Evolutionary conservation across 169 alveolate species (phyloP).

Genomic region (Plasmodium gonderi): DNA sequence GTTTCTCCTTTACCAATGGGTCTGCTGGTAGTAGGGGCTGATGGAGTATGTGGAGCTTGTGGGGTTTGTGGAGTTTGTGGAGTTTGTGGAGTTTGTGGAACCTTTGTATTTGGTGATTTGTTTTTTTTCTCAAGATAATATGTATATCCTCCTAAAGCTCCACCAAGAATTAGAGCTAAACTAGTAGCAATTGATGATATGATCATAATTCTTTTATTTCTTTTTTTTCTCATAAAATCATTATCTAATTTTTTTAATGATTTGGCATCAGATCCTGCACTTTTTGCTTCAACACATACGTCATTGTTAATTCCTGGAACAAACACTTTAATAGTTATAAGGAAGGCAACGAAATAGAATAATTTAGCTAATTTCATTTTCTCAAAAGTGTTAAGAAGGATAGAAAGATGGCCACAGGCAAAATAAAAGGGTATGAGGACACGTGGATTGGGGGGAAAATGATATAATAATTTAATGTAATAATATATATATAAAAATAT

Average conservation of each 20-base stretch:
- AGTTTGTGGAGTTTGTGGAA: too few relatives aligned
- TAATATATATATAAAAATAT: too few relatives aligned
- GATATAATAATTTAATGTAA: too few relatives aligned
- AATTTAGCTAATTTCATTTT: slow-evolving; percentile 23
- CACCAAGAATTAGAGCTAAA: slow-evolving; percentile 21
- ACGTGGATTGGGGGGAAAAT: too few relatives aligned
- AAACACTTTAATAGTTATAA: slow-evolving; percentile 6
- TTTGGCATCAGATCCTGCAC: background rate
- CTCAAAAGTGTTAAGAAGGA: background rate
- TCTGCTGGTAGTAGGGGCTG: background rate
- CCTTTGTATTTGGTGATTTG: background rate
- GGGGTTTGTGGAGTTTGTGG: too few relatives aligned
- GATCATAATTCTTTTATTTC: background rate
- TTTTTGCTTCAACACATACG: background rate
- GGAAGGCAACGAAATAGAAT: slow-evolving; percentile 33
- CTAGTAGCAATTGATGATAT: slow-evolving; percentile 21
- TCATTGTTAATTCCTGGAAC: slow-evolving; percentile 26
- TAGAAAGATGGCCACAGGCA: too few relatives aligned
- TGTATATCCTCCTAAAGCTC: slow-evolving; percentile 16
- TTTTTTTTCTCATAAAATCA: background rate
- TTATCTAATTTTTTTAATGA: slow-evolving; percentile 1
- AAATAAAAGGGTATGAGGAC: too few relatives aligned
- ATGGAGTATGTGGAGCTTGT: too few relatives aligned
- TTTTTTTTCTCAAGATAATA: background rate
- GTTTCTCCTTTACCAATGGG: background rate